Evolutionary conservation across 306 rosid genomes (phyloP), one percentile per base, ranked within the genome.

Genomic region (Glycyrrhiza uralensis): DNA sequence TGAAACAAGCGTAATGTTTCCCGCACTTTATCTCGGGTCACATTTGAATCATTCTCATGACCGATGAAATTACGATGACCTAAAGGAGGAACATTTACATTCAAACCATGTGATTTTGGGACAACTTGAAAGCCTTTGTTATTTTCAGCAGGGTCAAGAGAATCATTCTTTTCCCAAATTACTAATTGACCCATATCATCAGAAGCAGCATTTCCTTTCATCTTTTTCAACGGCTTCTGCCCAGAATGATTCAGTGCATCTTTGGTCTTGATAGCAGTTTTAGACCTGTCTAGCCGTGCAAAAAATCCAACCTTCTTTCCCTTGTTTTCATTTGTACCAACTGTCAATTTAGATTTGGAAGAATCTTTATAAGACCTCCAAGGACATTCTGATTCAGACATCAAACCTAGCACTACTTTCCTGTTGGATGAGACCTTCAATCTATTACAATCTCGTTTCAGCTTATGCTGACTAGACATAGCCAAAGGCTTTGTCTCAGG

Each of bases 1-100:
- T 89, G 96, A 73, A 86, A 93, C 18, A 86, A 79, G 29, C 94
- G 92, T 81, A 91, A 72, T 33, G 87, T 75, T 84, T 91, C 89
- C 82, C 89, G 87, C 75, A 93, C 98, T 75, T 74, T 83, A 64
- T 65, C 69, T 17, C 94, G 86, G 35, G 83, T 81, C 75, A 75
- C 84, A 77, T 12, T 76, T 45, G 84, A 51, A 44, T 84, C 88
- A 36, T 17, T 70, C 6, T 42, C 84, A 12, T 71, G 69, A 42
- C 83, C 75, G 52, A 52, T 80, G 29, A n/a, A 66, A 81, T 62
- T 61, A 49, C 66, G 46, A 55, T 20, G 79, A 80, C 79, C 44
- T 58, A 83, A 20, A 62, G 97, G 97, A 76, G 86, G 80, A 63
- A 82, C 67, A 59, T 30, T 52, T 39, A 93, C 91, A 33, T 51